Base-by-base conservation (phyloP, 768 basidiomycete genomes). In the Leccinum rimulosum region DNA sequence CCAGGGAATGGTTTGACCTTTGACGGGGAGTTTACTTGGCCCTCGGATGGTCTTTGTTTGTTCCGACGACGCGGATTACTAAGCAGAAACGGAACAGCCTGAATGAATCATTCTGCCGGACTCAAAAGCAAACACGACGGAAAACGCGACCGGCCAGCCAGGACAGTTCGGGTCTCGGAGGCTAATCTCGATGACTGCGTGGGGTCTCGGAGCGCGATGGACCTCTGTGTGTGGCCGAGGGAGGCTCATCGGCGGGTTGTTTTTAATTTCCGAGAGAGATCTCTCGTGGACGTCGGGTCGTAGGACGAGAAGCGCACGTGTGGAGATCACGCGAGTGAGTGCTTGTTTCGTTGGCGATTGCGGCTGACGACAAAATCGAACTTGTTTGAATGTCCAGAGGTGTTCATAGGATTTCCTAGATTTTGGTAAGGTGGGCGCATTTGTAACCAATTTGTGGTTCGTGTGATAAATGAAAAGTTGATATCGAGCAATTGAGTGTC, bases 231-330 rank as follows among this genome's bases (percentile, higher is more conserved):
- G 43, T 10, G 19, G 27, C 50, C 40, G 8, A 62, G 25, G 25
- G 8, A 40, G 33, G 36, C 55, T 7, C 27, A 27, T 53, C 56
- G 67, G 68, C 60, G 62, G 65, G 19, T 50, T 58, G 61, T 36
- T 35, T 60, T 65, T 70, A 56, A 70, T 69, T 68, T 70, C 66
- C 68, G 68, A 68, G 27, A 60, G 50, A 62, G 50, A 36, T 51
- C 54, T 56, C 49, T 45, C 25, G 52, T 40, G 25, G 36, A 25
- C 27, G 43, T 45, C 43, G 43, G 43, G 45, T 58, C 30, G 64
- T 62, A 54, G 48, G 64, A 54, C 27, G 49, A 36, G 30, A 47
- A 56, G 48, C n/a, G 49, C 57, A 56, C 60, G 57, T 59, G 64
- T 54, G 54, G 43, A 14, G 53, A 31, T 19, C 43, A 45, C 43